Base-by-base conservation (phyloP, 768 basidiomycete genomes). In the Exidia glandulosa region DNA sequence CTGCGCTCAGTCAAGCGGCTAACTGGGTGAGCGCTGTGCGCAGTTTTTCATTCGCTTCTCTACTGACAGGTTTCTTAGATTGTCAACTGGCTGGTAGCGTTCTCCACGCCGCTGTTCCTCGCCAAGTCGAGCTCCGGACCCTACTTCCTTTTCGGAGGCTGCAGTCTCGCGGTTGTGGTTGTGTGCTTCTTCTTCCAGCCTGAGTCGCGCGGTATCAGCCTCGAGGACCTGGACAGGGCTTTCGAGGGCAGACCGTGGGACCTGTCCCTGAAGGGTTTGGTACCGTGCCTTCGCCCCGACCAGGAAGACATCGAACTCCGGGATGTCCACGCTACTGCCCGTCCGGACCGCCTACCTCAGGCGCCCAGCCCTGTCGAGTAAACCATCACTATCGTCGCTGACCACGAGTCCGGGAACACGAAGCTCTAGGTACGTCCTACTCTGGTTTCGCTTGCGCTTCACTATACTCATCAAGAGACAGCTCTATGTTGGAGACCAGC, bases 41-140 rank as follows among this genome's bases (percentile, higher is more conserved):
- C 25, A n/a, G 9, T 41, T n/a, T 3, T 33, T 54, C 47, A 32
- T 45, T 14, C 33, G 30, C 30, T 54, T 27, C 25, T 30, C 45
- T 32, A 41, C 55, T 65, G 56, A 65, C 32, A 32, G 58, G 60
- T 23, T 25, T 63, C 45, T 50, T 57, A 74, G 72, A 66, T 66
- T 33, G 68, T 78, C 25, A 79, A 79, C 67, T 78, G 74, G 63
- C 57, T 69, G 32, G 74, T 80, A 60, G 76, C 79, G 10, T 69
- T 77, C 64, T 72, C 77, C 27, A 76, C 78, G 14, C 77, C 79
- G 19, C 66, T 77, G 33, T 81, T 80, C 70, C 73, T 80, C 55
- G 67, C 70, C 2, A 66, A 70, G 50, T 78, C 76, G 6, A 70
- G 73, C 6, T 79, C 74, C 1, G 78, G 76, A 1, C 76, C 77